These are phyloP conservation scores for Ogataea degrootiae DNA, from an alignment of 805 yeast genomes.

Conservation along the genomic window DNA sequence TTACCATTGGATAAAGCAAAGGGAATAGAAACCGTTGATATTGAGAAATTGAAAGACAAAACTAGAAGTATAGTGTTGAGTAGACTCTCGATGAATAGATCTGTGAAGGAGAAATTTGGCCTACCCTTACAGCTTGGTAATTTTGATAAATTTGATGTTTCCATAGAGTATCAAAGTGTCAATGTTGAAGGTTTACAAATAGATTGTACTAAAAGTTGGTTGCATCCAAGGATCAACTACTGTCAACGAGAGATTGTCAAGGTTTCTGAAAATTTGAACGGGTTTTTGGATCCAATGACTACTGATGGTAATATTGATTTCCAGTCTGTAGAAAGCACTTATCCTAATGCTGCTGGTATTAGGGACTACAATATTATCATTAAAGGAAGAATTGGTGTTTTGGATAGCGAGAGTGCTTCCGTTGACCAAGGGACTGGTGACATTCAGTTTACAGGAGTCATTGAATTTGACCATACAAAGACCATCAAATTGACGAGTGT, in stretches of 20 bases:
- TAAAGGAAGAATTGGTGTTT: constrained; percentile 26
- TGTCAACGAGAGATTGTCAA: constrained; percentile 22
- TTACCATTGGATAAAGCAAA: constrained; percentile 23
- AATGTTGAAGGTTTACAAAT: constrained; percentile 29
- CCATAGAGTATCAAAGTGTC: constrained; percentile 25
- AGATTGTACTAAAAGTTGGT: constrained; percentile 27
- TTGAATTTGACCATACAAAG: constrained; percentile 34
- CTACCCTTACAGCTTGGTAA: constrained; percentile 28
- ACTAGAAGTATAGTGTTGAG: constrained; percentile 23
- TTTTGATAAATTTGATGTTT: constrained; percentile 26
- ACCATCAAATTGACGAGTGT: constrained; percentile 27
- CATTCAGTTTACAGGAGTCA: constrained; percentile 29
- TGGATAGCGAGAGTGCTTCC: constrained; percentile 12
- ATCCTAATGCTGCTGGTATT: constrained; percentile 15
- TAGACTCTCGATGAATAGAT: constrained; percentile 28
- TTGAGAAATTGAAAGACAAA: constrained; percentile 23
- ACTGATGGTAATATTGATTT: constrained; percentile 16
- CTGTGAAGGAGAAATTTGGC: constrained; percentile 26
- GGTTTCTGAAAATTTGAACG: constrained; percentile 24
- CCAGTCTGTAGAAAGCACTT: constrained; percentile 21
- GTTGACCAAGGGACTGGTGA: constrained; percentile 26
- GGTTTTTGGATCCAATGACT: constrained; percentile 29
- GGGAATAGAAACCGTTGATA: constrained; percentile 24
- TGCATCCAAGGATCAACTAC: constrained; percentile 21
- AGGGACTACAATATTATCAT: constrained; percentile 29